Base-by-base conservation (phyloP, 306 rosid species). In the Vigna trinervia region DNA sequence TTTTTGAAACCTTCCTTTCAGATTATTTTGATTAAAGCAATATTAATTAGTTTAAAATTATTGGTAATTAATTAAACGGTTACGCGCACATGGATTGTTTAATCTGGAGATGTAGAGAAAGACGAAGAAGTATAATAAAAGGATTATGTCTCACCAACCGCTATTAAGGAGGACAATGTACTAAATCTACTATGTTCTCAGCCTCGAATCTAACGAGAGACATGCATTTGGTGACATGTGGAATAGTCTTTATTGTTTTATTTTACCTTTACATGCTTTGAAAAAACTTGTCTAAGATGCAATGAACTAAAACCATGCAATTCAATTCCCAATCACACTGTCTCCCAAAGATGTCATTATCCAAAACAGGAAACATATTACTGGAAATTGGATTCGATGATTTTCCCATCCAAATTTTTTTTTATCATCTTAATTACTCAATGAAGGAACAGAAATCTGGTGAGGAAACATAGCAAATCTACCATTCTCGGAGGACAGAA, bases 321-420 rank as follows among this genome's bases (percentile, higher is more conserved):
- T 82, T 74, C 85, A 75, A 81, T 73, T 85, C 76, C 88, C 85
- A 81, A 85, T 74, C 69, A 60, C 12, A 74, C 20, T 85, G 85
- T 85, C 61, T 48, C 83, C 75, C 50, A 9, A 59, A 15, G 17
- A 84, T 19, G 64, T 32, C 43, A 57, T 28, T 66, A 71, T 76
- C 77, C 76, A 47, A 71, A 80, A 72, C 82, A 76, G 23, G 80
- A 72, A 83, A 71, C 67, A 36, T 13, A 23, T 52, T 36, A 45
- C 68, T 3, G 71, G 71, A 65, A 80, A 80, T n/a, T 70, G 58
- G 78, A 43, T 43, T 67, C 74, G 52, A 13, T 56, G 68, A 69
- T 63, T 53, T 30, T 46, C 69, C 46, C 74, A 52, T 63, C 62
- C 62, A 72, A 45, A 3, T 19, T 5, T 23, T 38, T 48, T n/a